Evolutionary conservation across 1,139 yeast species (phyloP).

Genomic region (Meyerozyma smithsonii): DNA sequence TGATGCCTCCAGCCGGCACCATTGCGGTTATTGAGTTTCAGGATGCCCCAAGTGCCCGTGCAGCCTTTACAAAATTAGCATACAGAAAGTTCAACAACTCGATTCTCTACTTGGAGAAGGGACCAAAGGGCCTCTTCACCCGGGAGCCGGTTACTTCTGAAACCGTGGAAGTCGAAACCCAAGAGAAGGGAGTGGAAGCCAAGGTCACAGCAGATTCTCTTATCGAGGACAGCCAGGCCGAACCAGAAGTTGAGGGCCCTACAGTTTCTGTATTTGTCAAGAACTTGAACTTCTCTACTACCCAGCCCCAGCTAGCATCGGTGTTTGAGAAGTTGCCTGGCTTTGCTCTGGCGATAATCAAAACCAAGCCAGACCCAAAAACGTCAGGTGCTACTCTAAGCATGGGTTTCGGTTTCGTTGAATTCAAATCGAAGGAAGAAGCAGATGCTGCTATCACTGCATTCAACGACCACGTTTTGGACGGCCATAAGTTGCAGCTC

Average conservation of each 20-base stretch:
- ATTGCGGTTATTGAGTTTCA: constrained; percentile 93
- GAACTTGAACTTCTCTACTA: constrained; percentile 84
- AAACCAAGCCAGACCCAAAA: constrained; percentile 85
- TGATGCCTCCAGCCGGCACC: constrained; percentile 97
- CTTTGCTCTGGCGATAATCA: constrained; percentile 76
- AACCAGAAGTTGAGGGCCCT: constrained; percentile 49
- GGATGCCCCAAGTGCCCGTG: constrained; percentile 77
- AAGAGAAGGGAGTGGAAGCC: constrained; percentile 23
- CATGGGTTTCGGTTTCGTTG: constrained; percentile 98
- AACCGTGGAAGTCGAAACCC: constrained; percentile 11
- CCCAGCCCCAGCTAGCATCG: constrained; percentile 50
- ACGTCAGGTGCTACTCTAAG: constrained; percentile 60
- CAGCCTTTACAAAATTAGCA: constrained; percentile 85
- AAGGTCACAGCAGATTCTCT: constrained; percentile 14
- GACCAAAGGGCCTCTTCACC: constrained; percentile 78
- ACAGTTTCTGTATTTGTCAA: constrained; percentile 86
- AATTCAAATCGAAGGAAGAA: constrained; percentile 71
- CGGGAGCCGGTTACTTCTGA: constrained; percentile 48
- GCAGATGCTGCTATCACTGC: constrained; percentile 73
- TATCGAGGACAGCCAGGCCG: constrained; percentile 26
- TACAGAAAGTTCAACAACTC: constrained; percentile 84
- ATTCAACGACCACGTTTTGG: constrained; percentile 74
- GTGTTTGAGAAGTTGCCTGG: constrained; percentile 72
- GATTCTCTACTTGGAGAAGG: constrained; percentile 86
- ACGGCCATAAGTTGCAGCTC: constrained; percentile 86